These are phyloP conservation scores for Blastobotrys aristatus DNA, from an alignment of 1,139 yeast species.

Conservation along the genomic window DNA sequence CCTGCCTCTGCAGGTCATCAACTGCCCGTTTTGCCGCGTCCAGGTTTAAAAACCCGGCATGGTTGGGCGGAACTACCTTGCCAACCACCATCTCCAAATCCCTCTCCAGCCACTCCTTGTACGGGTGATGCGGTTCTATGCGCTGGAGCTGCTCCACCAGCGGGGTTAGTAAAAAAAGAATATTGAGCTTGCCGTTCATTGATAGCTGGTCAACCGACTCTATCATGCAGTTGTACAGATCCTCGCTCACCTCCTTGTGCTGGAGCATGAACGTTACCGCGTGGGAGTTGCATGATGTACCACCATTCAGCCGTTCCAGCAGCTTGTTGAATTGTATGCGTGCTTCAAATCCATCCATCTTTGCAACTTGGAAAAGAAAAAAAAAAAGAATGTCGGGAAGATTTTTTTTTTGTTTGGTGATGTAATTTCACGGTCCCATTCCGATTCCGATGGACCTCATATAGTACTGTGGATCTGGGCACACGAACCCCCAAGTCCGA, in stretches of 20 bases:
- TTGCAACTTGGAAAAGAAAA: neutral
- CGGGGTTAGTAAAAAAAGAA: constrained; percentile 64
- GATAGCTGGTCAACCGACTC: constrained; percentile 39
- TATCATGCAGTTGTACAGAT: constrained; percentile 62
- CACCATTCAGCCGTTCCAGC: constrained; percentile 57
- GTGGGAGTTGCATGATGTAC: constrained; percentile 49
- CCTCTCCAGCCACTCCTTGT: constrained; percentile 33
- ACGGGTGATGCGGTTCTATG: constrained; percentile 7
- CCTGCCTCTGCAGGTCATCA: neutral
- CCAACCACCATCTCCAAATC: constrained; percentile 43
- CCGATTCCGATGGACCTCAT: no score
- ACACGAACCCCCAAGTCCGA: no score
- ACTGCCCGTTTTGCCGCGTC: neutral
- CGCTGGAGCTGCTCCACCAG: constrained; percentile 33
- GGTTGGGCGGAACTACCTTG: constrained; percentile 45
- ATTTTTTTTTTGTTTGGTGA: neutral
- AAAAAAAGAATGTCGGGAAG: neutral
- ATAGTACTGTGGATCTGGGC: no score
- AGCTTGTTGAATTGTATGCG: constrained; percentile 62
- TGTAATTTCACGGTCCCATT: no score
- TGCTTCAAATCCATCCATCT: constrained; percentile 78
- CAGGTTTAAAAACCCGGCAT: neutral
- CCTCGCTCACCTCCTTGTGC: constrained; percentile 59
- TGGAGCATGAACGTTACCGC: constrained; percentile 58
- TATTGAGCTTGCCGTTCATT: constrained; percentile 59